These are phyloP conservation scores for Priceomyces fermenticarens DNA, from an alignment of 805 yeast species.

Conservation along the genomic window DNA sequence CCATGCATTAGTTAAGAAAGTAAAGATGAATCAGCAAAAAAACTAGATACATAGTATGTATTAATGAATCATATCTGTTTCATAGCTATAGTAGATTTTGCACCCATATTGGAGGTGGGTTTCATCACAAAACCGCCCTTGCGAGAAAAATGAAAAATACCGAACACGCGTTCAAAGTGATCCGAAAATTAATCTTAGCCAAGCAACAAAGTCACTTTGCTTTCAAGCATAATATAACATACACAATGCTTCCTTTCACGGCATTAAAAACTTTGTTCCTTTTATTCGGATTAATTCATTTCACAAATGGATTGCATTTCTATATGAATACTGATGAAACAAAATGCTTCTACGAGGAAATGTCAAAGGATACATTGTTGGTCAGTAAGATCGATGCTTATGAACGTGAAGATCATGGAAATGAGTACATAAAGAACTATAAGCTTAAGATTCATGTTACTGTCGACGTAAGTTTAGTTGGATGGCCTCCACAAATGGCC, in stretches of 20 bases:
- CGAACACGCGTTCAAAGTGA: slow-evolving; percentile 10
- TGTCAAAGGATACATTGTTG: slow-evolving; percentile 74
- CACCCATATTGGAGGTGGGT: slow-evolving; percentile 3
- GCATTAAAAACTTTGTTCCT: slow-evolving; percentile 3
- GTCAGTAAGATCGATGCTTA: slow-evolving; percentile 72
- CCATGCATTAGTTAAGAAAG: slow-evolving; percentile 45
- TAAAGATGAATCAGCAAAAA: slow-evolving; percentile 41
- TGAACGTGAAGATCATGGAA: slow-evolving; percentile 49
- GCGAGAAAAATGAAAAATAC: not conserved
- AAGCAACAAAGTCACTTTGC: not conserved
- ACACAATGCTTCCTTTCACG: slow-evolving; percentile 1
- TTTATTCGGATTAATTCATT: slow-evolving; percentile 13
- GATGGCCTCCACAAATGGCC: not conserved
- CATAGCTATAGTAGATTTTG: not conserved
- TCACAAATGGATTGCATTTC: slow-evolving; percentile 60
- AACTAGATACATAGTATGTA: slow-evolving; percentile 5
- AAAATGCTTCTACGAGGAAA: slow-evolving; percentile 81
- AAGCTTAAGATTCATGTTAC: slow-evolving; percentile 63
- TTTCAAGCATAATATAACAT: not conserved
- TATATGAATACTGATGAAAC: slow-evolving; percentile 73
- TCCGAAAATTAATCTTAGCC: not conserved
- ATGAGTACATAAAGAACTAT: slow-evolving; percentile 50
- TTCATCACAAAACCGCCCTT: not conserved
- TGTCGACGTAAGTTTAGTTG: slow-evolving; percentile 48
- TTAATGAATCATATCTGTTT: not conserved